Evolutionary conservation across 306 rosid species (phyloP), one percentile per base, ranked within the genome.

Genomic region (Ceratonia siliqua): DNA sequence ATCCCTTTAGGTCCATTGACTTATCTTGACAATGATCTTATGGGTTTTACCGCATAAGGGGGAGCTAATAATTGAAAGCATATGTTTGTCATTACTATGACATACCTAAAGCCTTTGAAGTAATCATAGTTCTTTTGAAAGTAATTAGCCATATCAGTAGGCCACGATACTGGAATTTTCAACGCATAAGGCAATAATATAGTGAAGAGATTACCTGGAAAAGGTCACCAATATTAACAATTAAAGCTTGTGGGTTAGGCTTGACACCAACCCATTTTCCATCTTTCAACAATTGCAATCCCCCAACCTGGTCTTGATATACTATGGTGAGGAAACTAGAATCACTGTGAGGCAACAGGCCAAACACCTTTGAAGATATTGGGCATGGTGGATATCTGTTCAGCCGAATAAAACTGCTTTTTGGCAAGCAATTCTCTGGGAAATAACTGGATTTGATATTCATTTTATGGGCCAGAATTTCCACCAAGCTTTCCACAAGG

Each of bases 371-470:
- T 39, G 92, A 82, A 43, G 90, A 41, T 32, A 86, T 48, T 48
- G 96, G 90, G 78, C 97, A 87, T 53, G 86, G 85, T 20, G 96
- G 91, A 55, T 88, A 87, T 84, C 91, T 75, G 48, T 86, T 91
- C 54, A 91, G 35, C 28, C 97, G 83, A 57, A 91, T 43, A 75
- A 76, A 86, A 68, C 85, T 82, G 15, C 76, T 55, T 43, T 54
- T 28, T 62, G 82, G 68, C 8, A 70, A 84, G 72, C 88, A 91
- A 25, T 84, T 87, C 67, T 85, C 85, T 28, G 32, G 14, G 56
- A 91, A 87, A 69, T 82, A 89, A 58, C 42, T 70, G 4, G 82
- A 55, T 54, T 84, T 62, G 21, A 82, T 39, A 1, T 85, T 89
- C 86, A 87, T 3, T 49, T 76, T 80, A 57, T 36, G 42, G 2